Evolutionary conservation across 495 filamentous ascomycete genomes (phyloP).

Genomic region (Aspergillus sclerotiicarbonarius): DNA sequence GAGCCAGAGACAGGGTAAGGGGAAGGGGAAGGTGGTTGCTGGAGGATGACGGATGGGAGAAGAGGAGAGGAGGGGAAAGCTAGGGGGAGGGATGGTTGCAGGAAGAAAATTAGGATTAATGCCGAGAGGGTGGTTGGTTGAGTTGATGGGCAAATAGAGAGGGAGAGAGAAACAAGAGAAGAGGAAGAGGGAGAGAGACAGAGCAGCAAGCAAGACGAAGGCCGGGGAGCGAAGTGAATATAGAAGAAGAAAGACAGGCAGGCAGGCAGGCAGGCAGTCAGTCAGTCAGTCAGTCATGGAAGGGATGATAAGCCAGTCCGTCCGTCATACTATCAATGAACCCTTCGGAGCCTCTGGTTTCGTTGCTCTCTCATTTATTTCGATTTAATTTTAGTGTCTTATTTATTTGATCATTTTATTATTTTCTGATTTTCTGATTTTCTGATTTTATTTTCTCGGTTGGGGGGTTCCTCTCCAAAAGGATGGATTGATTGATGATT

Average conservation of each 20-base stretch:
- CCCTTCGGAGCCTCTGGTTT: background rate
- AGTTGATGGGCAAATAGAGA: background rate
- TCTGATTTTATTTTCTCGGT: too few relatives aligned
- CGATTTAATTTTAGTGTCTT: background rate
- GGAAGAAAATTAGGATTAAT: background rate
- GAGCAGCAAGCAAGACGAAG: constrained; percentile 8
- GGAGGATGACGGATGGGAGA: background rate
- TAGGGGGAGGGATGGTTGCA: constrained; percentile 24
- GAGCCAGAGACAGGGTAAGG: background rate
- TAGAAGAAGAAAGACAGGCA: background rate
- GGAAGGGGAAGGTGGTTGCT: background rate
- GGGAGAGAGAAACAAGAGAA: constrained; percentile 25
- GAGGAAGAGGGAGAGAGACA: constrained; percentile 4
- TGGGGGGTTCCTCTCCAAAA: too few relatives aligned
- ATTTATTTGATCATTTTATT: background rate
- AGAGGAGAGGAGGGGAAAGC: constrained; percentile 3
- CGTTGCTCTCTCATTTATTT: background rate
- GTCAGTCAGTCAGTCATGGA: background rate
- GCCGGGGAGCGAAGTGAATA: background rate
- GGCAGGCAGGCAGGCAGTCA: too few relatives aligned
- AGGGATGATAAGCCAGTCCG: background rate
- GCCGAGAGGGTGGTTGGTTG: too few relatives aligned
- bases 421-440: background rate
- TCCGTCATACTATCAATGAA: background rate
- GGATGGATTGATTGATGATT: background rate